phyloP scores from a whole-genome alignment of 257 asterid genomes.

The Capsicum pubescens region DNA sequence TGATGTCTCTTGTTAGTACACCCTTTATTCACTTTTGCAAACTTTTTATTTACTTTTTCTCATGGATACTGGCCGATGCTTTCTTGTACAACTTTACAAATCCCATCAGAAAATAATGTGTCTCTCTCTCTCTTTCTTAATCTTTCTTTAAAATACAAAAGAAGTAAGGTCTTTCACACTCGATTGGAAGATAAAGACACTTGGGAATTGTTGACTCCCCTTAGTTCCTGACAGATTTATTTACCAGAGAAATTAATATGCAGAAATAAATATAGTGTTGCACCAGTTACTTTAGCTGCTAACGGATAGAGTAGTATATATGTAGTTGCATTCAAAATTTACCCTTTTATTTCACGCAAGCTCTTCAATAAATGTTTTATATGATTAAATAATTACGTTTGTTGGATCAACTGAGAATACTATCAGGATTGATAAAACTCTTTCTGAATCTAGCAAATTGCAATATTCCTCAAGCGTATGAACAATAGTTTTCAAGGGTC shows the following conservation, averaged over 20 bases:
- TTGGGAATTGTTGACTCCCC: constrained; percentile 34
- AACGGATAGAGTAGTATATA: no score
- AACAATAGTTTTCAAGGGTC: not conserved
- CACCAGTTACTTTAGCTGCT: no score
- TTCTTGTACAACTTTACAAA: constrained; percentile 7
- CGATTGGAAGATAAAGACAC: constrained; percentile 47
- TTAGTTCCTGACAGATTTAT: not conserved
- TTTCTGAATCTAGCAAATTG: not conserved
- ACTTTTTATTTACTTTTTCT: constrained; percentile 49
- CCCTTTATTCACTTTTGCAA: constrained; percentile 41
- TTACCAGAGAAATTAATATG: not conserved
- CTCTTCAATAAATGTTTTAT: not conserved
- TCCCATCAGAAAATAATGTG: not conserved
- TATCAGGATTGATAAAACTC: no score
- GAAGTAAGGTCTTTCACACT: constrained; percentile 49
- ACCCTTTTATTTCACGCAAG: not conserved
- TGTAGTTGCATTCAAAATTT: not conserved
- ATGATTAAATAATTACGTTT: not conserved
- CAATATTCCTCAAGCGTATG: not conserved
- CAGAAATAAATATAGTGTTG: no score
- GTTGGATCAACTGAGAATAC: no score
- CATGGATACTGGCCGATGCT: constrained; percentile 18
- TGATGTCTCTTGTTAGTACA: constrained; percentile 60
- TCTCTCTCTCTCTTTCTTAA: not conserved
- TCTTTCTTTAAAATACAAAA: not conserved